Evolutionary conservation across 371 early-diverging fungal species (phyloP), one percentile per base, ranked within the genome.

Genomic region (Gilbertella persicaria): DNA sequence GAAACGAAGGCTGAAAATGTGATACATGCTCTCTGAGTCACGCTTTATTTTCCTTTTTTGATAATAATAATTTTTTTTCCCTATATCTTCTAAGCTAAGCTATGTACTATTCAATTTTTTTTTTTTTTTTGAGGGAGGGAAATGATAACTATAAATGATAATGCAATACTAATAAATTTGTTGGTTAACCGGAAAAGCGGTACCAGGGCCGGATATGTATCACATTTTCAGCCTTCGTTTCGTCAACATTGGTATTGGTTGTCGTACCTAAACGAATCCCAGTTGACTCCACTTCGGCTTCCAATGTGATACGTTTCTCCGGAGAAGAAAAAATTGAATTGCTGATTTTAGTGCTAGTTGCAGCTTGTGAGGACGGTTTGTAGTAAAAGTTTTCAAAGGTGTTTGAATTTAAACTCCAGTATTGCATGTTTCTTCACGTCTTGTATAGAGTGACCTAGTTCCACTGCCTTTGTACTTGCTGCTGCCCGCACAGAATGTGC

Each of bases 361-460:
- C 16, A 19, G 12, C 4, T 21, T 51, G 51, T 12, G 14, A 24
- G 3, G 51, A 41, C n/a, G 46, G 45, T 29, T 54, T 54, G n/a
- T 28, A 46, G 21, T 54, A 54, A 28, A 29, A 45, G 8, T 54
- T 29, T 54, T 54, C 55, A 39, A 54, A 54, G 0, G 46, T 46
- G 16, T 14, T 21, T 9, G 45, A 28, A 17, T 46, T 54, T 13
- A 54, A 39, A 6, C 46, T 39, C 46, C 47, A 46, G 17, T 28
- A n/a, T 29, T 1, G 46, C 55, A 40, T 46, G 55, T 9, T 37
- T 45, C 16, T 54, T 54, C 8, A 54, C 46, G 2, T 17, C 20
- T 29, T 54, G 35, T n/a, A 54, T 46, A 4, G 26, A 28, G 19
- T 28, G 1, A 0, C 47, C 37, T 28, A 38, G 19, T 35, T 46